These are phyloP conservation scores for Lanmaoa pseudosensibilis DNA, from an alignment of 768 basidiomycete species.

Conservation along the genomic window DNA sequence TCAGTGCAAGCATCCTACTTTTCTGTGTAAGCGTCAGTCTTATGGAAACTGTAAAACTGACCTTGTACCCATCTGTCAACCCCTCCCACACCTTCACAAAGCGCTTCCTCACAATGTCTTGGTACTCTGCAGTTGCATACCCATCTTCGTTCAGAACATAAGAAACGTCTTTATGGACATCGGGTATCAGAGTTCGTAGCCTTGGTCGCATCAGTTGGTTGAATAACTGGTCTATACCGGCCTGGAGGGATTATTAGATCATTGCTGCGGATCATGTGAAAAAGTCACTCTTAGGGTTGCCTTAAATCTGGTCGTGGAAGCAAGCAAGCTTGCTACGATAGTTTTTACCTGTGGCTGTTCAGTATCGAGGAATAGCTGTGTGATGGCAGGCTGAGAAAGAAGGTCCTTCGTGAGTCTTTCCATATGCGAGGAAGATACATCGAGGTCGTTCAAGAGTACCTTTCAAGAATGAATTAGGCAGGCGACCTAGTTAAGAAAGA, in stretches of 20 bases:
- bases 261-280: neutral
- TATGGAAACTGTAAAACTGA: constrained; percentile 26
- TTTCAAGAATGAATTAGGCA: constrained; percentile 32
- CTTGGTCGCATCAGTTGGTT: constrained; percentile 91
- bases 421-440: constrained; percentile 86
- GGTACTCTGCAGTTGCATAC: constrained; percentile 80
- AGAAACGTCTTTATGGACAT: constrained; percentile 87
- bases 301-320: constrained; percentile 63
- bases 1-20: constrained; percentile 83
- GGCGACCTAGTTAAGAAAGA: neutral
- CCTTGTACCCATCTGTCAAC: constrained; percentile 85
- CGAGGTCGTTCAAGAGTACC: constrained; percentile 93
- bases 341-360: constrained; percentile 54
- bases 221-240: constrained; percentile 90
- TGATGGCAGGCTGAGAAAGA: constrained; percentile 48
- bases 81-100: constrained; percentile 89
- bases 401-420: constrained; percentile 77
- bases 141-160: constrained; percentile 89
- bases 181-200: constrained; percentile 77
- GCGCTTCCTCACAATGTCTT: constrained; percentile 84
- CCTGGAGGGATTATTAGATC: constrained; percentile 39
- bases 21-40: constrained; percentile 2
- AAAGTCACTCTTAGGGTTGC: constrained; percentile 68
- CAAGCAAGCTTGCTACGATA: constrained; percentile 50
- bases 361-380: constrained; percentile 64